Evolutionary conservation across 176 grass and related monocot genomes (phyloP).

Genomic region (Canna indica): DNA sequence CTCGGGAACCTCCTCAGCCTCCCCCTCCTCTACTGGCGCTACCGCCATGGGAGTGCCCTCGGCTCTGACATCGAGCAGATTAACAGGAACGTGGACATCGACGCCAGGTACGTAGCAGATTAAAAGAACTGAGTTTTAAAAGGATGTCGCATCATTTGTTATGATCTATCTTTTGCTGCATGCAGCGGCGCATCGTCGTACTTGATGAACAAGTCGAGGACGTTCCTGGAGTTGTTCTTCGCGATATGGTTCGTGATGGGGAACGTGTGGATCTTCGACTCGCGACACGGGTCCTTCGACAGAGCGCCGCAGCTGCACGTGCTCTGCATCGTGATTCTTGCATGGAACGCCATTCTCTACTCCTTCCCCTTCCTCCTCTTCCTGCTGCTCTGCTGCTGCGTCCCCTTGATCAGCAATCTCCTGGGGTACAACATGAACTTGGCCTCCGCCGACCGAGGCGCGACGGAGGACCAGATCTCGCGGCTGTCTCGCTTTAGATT

Average conservation of each 20-base stretch:
- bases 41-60: slow-evolving; percentile 27
- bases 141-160: too few relatives aligned
- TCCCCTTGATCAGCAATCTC: slow-evolving; percentile 56
- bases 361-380: slow-evolving; percentile 95
- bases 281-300: slow-evolving; percentile 58
- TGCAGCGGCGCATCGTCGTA: slow-evolving; percentile 35
- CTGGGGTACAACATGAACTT: slow-evolving; percentile 93
- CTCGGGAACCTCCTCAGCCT: slow-evolving; percentile 83
- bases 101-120: slow-evolving; percentile 31
- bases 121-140: too few relatives aligned
- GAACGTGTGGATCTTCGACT: slow-evolving; percentile 97
- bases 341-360: slow-evolving; percentile 85
- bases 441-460: slow-evolving; percentile 52
- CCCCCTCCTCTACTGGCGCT: slow-evolving; percentile 86
- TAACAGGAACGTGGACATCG: slow-evolving; percentile 18
- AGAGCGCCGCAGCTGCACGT: slow-evolving; percentile 61
- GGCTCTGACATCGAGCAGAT: slow-evolving; percentile 46
- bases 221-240: slow-evolving; percentile 88
- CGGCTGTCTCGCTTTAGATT: slow-evolving; percentile 65
- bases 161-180: neutral
- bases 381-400: slow-evolving; percentile 89
- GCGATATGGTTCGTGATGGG: slow-evolving; percentile 99
- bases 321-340: slow-evolving; percentile 67
- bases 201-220: slow-evolving; percentile 77
- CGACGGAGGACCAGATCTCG: slow-evolving; percentile 78